A percentile compares a stretch with the other conserved stretches of the same genome.
phyloP scores from a whole-genome alignment of 148 eudicot species.

The Amaranthus cruentus region DNA sequence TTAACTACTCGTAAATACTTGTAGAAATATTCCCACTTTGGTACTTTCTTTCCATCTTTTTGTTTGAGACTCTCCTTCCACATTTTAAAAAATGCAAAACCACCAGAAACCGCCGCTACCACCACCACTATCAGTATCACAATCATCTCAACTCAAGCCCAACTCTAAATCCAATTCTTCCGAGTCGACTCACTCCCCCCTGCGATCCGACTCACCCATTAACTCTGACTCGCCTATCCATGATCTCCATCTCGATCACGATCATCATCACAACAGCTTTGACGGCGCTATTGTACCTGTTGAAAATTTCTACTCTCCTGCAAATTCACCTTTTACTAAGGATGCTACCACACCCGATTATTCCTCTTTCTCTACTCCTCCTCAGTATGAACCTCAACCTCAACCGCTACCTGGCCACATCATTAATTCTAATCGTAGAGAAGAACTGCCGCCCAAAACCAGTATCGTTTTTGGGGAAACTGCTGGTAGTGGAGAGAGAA shows the following conservation, averaged over 20 bases:
- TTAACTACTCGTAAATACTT: too few relatives aligned
- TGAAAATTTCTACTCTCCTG: slow-evolving; percentile 32
- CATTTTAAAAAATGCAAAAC: slow-evolving; percentile 6
- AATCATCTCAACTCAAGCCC: background rate
- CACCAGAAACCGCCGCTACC: slow-evolving; percentile 26
- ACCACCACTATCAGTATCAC: slow-evolving; percentile 12
- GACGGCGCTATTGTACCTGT: slow-evolving; percentile 23
- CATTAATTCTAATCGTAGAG: slow-evolving; percentile 24
- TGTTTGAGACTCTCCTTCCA: background rate
- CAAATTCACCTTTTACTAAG: slow-evolving; percentile 24
- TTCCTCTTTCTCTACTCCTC: background rate
- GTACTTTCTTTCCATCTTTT: background rate
- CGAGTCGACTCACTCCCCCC: slow-evolving; percentile 55
- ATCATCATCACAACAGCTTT: background rate
- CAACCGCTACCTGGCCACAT: slow-evolving; percentile 18
- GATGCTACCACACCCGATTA: slow-evolving; percentile 3
- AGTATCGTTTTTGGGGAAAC: slow-evolving; percentile 15
- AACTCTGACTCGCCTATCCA: slow-evolving; percentile 37
- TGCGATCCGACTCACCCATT: slow-evolving; percentile 53
- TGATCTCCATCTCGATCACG: background rate
- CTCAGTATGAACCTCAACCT: too few relatives aligned
- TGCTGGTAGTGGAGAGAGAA: slow-evolving; percentile 17
- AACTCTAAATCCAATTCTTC: background rate
- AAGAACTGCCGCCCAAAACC: background rate
- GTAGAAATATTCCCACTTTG: background rate